Conservation (phyloP, 1,284 basidiomycete species). For the Rhodotorula sp. region DNA sequence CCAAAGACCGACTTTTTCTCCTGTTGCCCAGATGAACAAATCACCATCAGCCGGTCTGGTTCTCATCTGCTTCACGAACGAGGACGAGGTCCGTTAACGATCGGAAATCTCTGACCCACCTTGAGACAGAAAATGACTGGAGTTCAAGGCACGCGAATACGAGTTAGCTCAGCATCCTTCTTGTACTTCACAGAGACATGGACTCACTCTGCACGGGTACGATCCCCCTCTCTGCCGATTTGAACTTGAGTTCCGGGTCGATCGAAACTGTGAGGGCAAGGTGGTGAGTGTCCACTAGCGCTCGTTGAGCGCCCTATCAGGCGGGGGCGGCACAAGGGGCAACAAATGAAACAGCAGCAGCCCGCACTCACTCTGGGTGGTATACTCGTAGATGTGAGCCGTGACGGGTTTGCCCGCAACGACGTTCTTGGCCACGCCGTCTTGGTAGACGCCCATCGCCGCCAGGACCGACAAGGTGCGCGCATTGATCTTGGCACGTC, state of each 20-base stretch:
- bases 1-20: conserved; percentile 23
- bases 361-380: conserved; percentile 69
- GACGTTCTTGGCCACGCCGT: conserved; percentile 86
- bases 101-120: conserved; percentile 62
- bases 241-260: conserved; percentile 73
- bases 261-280: conserved; percentile 64
- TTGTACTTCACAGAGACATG: neutral
- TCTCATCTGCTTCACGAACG: too few relatives aligned
- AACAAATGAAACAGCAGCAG: neutral
- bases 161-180: too few relatives aligned
- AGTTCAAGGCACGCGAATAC: neutral
- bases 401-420: conserved; percentile 81
- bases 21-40: neutral
- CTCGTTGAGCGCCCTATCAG: neutral
- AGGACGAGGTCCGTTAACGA: too few relatives aligned
- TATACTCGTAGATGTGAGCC: conserved; percentile 87
- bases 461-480: conserved; percentile 69
- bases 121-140: conserved; percentile 61
- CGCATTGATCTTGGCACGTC: conserved; percentile 78
- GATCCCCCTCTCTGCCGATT: conserved; percentile 71
- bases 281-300: neutral
- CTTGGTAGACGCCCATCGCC: conserved; percentile 84
- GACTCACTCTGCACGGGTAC: conserved; percentile 87
- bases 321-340: neutral
- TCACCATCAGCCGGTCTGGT: too few relatives aligned